phyloP scores from a whole-genome alignment of 805 yeast species.

The Lipomyces mesembrius region DNA sequence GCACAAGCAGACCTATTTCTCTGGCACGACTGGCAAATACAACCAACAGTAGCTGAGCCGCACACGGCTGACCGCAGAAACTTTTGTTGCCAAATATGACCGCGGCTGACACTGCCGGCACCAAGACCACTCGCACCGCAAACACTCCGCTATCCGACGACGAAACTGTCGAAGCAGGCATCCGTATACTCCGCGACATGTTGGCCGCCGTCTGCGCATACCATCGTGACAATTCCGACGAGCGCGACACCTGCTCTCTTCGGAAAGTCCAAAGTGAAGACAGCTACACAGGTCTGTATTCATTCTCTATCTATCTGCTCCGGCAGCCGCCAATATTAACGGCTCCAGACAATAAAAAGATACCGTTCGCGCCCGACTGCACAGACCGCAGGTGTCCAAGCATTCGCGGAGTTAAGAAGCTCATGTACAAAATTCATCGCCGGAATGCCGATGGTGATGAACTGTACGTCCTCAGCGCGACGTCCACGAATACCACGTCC shows the following conservation, averaged over 20 bases:
- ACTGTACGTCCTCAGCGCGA: neutral
- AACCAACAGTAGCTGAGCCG: neutral
- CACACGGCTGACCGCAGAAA: neutral
- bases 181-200: constrained; percentile 21
- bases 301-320: too few relatives aligned
- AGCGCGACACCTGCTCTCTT: neutral
- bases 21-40: neutral
- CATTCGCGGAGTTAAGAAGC: neutral
- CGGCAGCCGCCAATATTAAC: neutral
- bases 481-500: neutral
- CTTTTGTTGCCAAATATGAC: neutral
- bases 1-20: too few relatives aligned
- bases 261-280: neutral
- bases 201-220: constrained; percentile 8
- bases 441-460: neutral
- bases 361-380: neutral
- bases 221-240: neutral
- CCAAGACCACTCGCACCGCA: neutral
- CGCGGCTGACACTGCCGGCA: neutral
- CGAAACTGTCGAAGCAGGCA: constrained; percentile 10
- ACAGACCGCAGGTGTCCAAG: neutral
- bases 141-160: neutral
- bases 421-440: neutral
- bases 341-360: neutral
- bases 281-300: neutral